phyloP scores from a whole-genome alignment of 2,329 filamentous ascomycete species.

The Ascosphaera apis region DNA sequence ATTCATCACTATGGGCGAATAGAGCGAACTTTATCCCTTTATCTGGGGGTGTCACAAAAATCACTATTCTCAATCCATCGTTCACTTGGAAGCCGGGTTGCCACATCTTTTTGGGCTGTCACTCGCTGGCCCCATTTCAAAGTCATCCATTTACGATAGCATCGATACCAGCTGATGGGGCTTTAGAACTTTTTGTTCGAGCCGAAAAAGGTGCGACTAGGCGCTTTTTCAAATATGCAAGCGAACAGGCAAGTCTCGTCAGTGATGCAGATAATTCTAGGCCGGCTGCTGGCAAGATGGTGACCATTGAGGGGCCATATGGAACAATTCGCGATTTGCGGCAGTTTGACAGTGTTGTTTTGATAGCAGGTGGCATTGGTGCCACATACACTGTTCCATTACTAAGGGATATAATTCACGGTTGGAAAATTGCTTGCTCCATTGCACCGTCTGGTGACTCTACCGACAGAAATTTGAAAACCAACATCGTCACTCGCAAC shows the following conservation, averaged over 20 bases:
- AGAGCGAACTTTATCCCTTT: slow-evolving; percentile 26
- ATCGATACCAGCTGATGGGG: slow-evolving; percentile 30
- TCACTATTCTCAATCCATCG: slow-evolving; percentile 31
- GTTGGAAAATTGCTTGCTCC: slow-evolving; percentile 17
- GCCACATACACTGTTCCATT: slow-evolving; percentile 34
- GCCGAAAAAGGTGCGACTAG: slow-evolving; percentile 30
- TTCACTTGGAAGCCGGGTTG: slow-evolving; percentile 39
- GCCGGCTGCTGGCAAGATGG: slow-evolving; percentile 10
- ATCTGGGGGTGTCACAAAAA: slow-evolving; percentile 30
- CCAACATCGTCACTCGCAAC: slow-evolving; percentile 16
- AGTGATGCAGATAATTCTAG: slow-evolving; percentile 7
- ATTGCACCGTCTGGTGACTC: slow-evolving; percentile 3
- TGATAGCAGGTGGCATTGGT: slow-evolving; percentile 37
- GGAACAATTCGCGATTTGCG: slow-evolving; percentile 27
- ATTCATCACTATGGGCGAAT: slow-evolving; percentile 15
- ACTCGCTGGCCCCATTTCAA: slow-evolving; percentile 32
- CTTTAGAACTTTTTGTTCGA: slow-evolving; percentile 33
- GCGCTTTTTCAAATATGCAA: slow-evolving; percentile 27
- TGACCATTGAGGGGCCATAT: slow-evolving; percentile 32
- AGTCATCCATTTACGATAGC: slow-evolving; percentile 42
- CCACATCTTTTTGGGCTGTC: slow-evolving; percentile 38
- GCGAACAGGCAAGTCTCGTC: slow-evolving; percentile 13
- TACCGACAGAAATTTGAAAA: slow-evolving; percentile 9
- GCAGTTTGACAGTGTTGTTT: slow-evolving; percentile 37
- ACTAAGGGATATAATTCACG: slow-evolving; percentile 30